These are phyloP conservation scores for Aspergillus ochraceus DNA, from an alignment of 2,329 filamentous ascomycete species.

Conservation along the genomic window DNA sequence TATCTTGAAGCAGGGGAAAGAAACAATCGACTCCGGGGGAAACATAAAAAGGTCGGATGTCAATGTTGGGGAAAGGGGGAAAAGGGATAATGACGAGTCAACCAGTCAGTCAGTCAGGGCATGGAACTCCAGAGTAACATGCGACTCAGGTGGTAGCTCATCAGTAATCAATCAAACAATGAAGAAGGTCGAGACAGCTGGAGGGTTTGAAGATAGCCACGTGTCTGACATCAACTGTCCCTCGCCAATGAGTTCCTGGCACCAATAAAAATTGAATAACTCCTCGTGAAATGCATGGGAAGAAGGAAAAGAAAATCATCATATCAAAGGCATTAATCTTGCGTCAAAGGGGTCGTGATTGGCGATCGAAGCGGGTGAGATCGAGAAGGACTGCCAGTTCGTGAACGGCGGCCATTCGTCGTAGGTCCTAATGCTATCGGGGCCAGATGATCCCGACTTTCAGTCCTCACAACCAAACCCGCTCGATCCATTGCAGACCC, in stretches of 20 bases:
- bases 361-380: constrained; percentile 38
- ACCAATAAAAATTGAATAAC: constrained; percentile 15
- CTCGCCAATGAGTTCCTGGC: constrained; percentile 1
- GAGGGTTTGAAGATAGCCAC: background rate
- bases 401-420: constrained; percentile 45
- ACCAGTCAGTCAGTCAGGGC: background rate
- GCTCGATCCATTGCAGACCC: constrained; percentile 57
- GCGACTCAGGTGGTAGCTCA: background rate
- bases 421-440: constrained; percentile 53
- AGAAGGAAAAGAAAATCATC: constrained; percentile 18
- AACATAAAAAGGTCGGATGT: background rate
- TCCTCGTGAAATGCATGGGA: constrained; percentile 23
- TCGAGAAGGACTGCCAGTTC: constrained; percentile 51
- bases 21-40: constrained; percentile 12
- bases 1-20: constrained; percentile 6
- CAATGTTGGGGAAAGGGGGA: background rate
- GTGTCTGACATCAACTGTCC: background rate
- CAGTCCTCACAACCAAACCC: constrained; percentile 77
- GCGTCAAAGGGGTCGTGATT: constrained; percentile 34
- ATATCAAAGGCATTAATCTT: constrained; percentile 30
- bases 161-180: background rate
- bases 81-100: no score
- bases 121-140: background rate
- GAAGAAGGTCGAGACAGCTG: background rate
- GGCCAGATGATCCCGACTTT: constrained; percentile 77